A percentile compares a stretch with the other conserved stretches of the same genome.
phyloP scores from a whole-genome alignment of 805 yeast genomes.

The Wickerhamiella dianesei region DNA sequence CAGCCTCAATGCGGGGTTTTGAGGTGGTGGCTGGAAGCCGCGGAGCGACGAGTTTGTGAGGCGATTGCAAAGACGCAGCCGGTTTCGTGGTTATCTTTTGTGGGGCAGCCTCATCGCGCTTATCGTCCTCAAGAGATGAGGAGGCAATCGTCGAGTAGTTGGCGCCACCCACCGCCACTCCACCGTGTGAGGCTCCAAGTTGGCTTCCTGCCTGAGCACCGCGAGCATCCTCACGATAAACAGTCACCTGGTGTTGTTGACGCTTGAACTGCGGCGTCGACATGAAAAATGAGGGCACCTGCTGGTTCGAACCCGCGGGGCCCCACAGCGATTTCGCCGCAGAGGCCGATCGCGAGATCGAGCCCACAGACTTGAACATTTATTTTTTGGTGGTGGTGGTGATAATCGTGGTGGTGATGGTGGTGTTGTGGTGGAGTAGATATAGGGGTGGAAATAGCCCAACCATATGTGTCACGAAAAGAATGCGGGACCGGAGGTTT shows the following conservation, averaged over 20 bases:
- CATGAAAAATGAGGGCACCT: conserved; percentile 28
- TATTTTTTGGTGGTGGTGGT: neutral
- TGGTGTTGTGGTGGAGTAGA: neutral
- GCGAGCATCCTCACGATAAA: conserved; percentile 13
- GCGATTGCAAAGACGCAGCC: neutral
- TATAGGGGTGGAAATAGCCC: neutral
- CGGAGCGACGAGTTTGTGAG: neutral
- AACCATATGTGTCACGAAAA: neutral
- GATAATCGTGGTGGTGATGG: neutral
- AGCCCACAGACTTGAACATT: conserved; percentile 26
- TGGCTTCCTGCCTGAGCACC: conserved; percentile 6
- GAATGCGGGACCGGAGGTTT: neutral
- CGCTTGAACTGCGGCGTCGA: conserved; percentile 29
- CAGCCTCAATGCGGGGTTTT: neutral
- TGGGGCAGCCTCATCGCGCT: conserved; percentile 4
- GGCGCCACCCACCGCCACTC: neutral
- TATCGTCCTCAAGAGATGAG: conserved; percentile 8
- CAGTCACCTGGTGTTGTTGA: conserved; percentile 27
- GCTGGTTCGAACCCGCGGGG: conserved; percentile 17
- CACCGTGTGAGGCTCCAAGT: neutral
- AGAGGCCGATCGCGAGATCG: conserved; percentile 27
- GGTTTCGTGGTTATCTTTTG: too few species aligned
- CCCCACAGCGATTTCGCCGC: conserved; percentile 29
- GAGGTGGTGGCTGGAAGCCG: neutral
- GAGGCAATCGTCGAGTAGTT: neutral